phyloP scores from a whole-genome alignment of 1,284 basidiomycete species.

The Irpex sp. region DNA sequence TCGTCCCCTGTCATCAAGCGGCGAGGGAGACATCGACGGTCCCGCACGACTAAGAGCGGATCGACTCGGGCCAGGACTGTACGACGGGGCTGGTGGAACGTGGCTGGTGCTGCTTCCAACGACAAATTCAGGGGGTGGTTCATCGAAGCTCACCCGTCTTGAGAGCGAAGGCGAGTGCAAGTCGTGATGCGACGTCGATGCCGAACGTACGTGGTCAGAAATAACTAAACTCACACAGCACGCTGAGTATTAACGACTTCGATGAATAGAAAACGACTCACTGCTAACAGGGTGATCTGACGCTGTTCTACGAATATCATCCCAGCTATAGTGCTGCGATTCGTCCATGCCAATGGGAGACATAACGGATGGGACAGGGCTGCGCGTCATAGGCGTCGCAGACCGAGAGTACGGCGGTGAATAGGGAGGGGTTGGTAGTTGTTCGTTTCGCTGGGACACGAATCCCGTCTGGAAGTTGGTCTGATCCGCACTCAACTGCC shows the following conservation, averaged over 20 bases:
- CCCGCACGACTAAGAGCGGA: slow-evolving; percentile 2
- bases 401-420: slow-evolving; percentile 25
- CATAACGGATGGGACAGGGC: slow-evolving; percentile 20
- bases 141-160: slow-evolving; percentile 27
- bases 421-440: slow-evolving; percentile 27
- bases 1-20: slow-evolving; percentile 28
- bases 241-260: not conserved
- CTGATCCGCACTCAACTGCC: slow-evolving; percentile 33
- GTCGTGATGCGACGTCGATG: not conserved
- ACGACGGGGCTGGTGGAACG: slow-evolving; percentile 13
- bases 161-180: slow-evolving; percentile 21
- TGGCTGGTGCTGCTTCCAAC: slow-evolving; percentile 21
- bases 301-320: slow-evolving; percentile 19
- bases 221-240: not conserved
- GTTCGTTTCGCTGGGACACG: slow-evolving; percentile 24
- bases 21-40: not conserved
- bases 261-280: not conserved
- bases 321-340: slow-evolving; percentile 17
- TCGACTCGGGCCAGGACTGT: slow-evolving; percentile 4
- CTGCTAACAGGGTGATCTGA: slow-evolving; percentile 20
- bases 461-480: slow-evolving; percentile 27
- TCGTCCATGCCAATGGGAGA: slow-evolving; percentile 19
- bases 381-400: slow-evolving; percentile 18
- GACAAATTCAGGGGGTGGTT: slow-evolving; percentile 21
- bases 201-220: not conserved